Percentiles rank a stretch among this genome's conserved stretches.
phyloP scores from a whole-genome alignment of 1,139 yeast genomes.

The Lodderomyces parapsilosis region DNA sequence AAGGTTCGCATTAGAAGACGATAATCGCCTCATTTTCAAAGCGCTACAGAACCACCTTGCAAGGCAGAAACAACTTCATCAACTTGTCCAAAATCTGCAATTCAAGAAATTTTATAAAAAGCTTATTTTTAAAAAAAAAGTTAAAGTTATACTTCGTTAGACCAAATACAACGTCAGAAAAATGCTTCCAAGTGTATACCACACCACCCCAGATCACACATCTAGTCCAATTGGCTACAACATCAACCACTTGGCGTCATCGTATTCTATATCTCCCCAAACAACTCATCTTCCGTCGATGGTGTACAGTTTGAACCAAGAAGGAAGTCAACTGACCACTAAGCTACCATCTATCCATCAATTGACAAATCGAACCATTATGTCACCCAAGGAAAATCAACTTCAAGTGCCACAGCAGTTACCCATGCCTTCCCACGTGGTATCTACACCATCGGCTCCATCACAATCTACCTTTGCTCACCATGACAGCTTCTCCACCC shows the following conservation, averaged over 20 bases:
- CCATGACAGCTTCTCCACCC: background rate
- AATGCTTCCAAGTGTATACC: background rate
- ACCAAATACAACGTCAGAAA: slow-evolving; percentile 1
- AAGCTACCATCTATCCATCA: slow-evolving; percentile 1
- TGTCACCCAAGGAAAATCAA: background rate
- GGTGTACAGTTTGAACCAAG: background rate
- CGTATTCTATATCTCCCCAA: background rate
- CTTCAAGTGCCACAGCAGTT: background rate
- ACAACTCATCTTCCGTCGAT: background rate
- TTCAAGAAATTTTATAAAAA: no score
- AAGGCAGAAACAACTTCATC: no score
- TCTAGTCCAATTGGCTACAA: background rate
- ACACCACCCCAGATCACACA: background rate
- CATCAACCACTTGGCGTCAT: background rate
- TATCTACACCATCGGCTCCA: background rate
- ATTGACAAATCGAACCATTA: background rate
- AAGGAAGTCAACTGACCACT: background rate
- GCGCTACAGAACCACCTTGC: no score
- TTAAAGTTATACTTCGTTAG: no score
- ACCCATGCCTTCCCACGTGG: background rate
- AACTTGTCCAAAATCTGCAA: no score
- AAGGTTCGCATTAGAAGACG: no score
- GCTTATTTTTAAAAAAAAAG: no score
- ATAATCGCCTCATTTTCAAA: no score
- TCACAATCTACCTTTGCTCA: background rate